Evolutionary conservation across 2,329 filamentous ascomycete species (phyloP), one percentile per base, ranked within the genome.

Genomic region (Aureobasidium mangrovei): DNA sequence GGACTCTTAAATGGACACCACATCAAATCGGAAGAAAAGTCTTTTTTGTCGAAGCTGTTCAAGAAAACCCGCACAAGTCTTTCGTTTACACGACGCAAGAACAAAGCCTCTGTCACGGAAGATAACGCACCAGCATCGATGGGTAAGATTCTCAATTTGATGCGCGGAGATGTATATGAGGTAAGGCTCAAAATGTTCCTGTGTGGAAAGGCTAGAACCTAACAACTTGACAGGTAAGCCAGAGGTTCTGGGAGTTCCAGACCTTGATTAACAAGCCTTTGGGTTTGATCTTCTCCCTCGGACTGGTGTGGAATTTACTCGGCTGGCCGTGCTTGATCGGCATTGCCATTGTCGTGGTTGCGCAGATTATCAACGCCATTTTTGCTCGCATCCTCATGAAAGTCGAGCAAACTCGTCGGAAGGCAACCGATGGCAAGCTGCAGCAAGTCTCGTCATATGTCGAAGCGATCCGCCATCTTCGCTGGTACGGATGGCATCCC

Each of bases 91-190:
- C 27, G 39, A 26, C 29, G 26, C 12, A 53, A 44, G 32, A 43
- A 38, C 4, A 4, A 35, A 6, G 8, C 3, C 0, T 7, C 49
- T 10, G 10, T 38, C 1, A 26, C 12, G 26, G 49, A 53, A 24
- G 49, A 53, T n/a, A 77, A 78, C 54, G 72, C 79, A 54, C 80
- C 85, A 2, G 88, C 90, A 0, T 89, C 87, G 0, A 91, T 91
- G 70, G 90, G 90, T 6, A 95, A 95, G 65, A 93, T 95, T 49
- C 78, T 95, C 57, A 95, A 95, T 62, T 70, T 95, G 2, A 86
- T 95, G 75, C 83, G 88, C 36, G 77, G 77, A 56, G 88, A 93
- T 65, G 87, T 86, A 0, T 93, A 91, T 64, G 57, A 58, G 28
- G 53, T 48, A 9, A 42, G 47, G 18, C 18, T 18, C 18, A 18